Evolutionary conservation across 495 filamentous ascomycete species (phyloP), one percentile per base, ranked within the genome.

Genomic region (Trichoderma asperelloides): DNA sequence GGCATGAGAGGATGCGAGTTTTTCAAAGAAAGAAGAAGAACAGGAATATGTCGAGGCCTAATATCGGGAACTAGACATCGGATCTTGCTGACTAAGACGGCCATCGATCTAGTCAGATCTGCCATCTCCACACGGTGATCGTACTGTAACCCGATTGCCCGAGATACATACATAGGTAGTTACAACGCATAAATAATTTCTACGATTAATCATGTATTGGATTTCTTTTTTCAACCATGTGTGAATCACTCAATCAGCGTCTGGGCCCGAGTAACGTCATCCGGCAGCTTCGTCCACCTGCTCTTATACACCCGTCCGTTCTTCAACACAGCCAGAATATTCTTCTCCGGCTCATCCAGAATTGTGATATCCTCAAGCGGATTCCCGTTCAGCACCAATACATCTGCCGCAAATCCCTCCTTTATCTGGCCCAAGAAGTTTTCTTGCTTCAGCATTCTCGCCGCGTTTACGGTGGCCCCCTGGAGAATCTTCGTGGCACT

Each of bases 331-430:
- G 77, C 80, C 11, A 83, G 70, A 25, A 83, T 66, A 71, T 81
- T 70, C 66, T 75, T 70, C 45, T 82, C 78, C 9, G 79, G 78
- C 5, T 72, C 69, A 67, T 84, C 81, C 49, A 85, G 74, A 18
- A 85, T 74, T 43, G 74, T 76, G 2, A 85, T 76, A 74, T 86
- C 78, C 62, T 85, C 79, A 25, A 86, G 70, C 39, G 82, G 82
- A 66, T 84, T 84, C 65, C 69, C 68, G 25, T 75, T 76, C 40
- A 82, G 64, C 21, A 83, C 66, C 40, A 83, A 66, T n/a, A 83
- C 16, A 69, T 82, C 82, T 0, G 80, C 82, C 6, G 69, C 69
- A 67, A 77, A 79, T 0, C 77, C 79, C 23, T 66, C 21, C 66
- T 78, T 76, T 3, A 86, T 69, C 68, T 79, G 75, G 1, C 84